Evolutionary conservation across 805 yeast species (phyloP).

Genomic region (Pichia paraexigua): DNA sequence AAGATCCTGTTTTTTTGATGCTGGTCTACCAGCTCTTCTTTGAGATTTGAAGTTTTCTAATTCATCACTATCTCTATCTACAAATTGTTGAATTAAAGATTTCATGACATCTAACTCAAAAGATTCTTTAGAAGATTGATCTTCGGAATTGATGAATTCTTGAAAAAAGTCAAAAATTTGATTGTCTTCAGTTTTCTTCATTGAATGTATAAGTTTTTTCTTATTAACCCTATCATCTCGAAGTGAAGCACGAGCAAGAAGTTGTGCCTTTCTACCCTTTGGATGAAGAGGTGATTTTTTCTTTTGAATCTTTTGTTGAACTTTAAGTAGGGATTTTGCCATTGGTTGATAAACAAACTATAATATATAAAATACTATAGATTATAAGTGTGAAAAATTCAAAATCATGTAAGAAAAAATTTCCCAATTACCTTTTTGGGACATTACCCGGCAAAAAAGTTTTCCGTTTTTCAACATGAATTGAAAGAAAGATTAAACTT

Average conservation of each 20-base stretch:
- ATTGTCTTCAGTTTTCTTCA: slow-evolving; percentile 53
- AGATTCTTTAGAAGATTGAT: slow-evolving; percentile 30
- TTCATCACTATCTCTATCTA: slow-evolving; percentile 71
- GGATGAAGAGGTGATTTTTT: slow-evolving; percentile 65
- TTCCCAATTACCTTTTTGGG: background rate
- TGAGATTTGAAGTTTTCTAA: slow-evolving; percentile 48
- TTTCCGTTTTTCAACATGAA: background rate
- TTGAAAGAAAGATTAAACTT: background rate
- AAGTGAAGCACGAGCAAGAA: slow-evolving; percentile 75
- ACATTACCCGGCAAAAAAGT: slow-evolving; percentile 1
- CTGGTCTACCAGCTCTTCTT: slow-evolving; percentile 86
- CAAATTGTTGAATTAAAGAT: slow-evolving; percentile 49
- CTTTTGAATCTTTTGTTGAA: slow-evolving; percentile 49
- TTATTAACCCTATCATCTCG: slow-evolving; percentile 66
- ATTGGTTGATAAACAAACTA: slow-evolving; percentile 17
- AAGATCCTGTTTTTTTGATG: slow-evolving; percentile 58
- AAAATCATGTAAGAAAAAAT: background rate
- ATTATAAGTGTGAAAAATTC: too few relatives aligned
- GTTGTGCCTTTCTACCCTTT: slow-evolving; percentile 81
- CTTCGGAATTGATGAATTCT: slow-evolving; percentile 35
- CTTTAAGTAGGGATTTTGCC: slow-evolving; percentile 58
- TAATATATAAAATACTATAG: too few relatives aligned
- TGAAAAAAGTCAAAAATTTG: slow-evolving; percentile 54
- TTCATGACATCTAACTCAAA: slow-evolving; percentile 56
- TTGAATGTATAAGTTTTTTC: slow-evolving; percentile 49